These are phyloP conservation scores for Pezizomycotina sp. DNA, from an alignment of 2,329 filamentous ascomycete species.

Conservation along the genomic window DNA sequence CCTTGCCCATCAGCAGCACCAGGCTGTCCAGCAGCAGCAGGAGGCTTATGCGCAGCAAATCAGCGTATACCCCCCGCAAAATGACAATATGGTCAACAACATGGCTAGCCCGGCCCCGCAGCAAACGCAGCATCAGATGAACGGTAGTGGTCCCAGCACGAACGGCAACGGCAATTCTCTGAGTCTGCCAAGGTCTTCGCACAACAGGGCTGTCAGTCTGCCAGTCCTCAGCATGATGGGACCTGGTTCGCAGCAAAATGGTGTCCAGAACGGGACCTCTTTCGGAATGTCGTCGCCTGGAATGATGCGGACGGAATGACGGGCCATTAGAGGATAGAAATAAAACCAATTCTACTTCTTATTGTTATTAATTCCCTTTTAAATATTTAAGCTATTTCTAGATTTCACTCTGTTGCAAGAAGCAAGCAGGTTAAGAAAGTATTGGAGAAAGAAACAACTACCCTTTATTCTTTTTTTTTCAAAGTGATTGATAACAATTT, in stretches of 20 bases:
- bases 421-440: constrained; percentile 9
- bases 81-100: constrained; percentile 28
- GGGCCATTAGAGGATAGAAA: constrained; percentile 32
- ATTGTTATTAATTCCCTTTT: constrained; percentile 44
- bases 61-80: constrained; percentile 45
- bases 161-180: constrained; percentile 24
- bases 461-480: constrained; percentile 18
- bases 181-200: constrained; percentile 36
- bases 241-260: constrained; percentile 38
- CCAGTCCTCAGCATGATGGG: constrained; percentile 52
- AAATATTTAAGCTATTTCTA: constrained; percentile 19
- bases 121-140: constrained; percentile 16
- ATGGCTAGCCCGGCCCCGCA: constrained; percentile 18
- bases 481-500: constrained; percentile 21
- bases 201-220: constrained; percentile 74
- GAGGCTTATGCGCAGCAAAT: constrained; percentile 58
- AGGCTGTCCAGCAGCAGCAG: constrained; percentile 50
- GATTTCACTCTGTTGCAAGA: background rate
- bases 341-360: constrained; percentile 46
- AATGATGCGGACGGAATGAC: constrained; percentile 29
- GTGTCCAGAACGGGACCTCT: constrained; percentile 38
- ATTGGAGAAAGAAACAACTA: constrained; percentile 11
- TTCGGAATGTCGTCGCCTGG: constrained; percentile 27
- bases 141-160: constrained; percentile 28
- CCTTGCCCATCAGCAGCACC: constrained; percentile 51